Percentiles rank a stretch among this genome's conserved stretches.
These are phyloP conservation scores for Ophiostoma sp. DNA, from an alignment of 2,329 filamentous ascomycete species.

Conservation along the genomic window DNA sequence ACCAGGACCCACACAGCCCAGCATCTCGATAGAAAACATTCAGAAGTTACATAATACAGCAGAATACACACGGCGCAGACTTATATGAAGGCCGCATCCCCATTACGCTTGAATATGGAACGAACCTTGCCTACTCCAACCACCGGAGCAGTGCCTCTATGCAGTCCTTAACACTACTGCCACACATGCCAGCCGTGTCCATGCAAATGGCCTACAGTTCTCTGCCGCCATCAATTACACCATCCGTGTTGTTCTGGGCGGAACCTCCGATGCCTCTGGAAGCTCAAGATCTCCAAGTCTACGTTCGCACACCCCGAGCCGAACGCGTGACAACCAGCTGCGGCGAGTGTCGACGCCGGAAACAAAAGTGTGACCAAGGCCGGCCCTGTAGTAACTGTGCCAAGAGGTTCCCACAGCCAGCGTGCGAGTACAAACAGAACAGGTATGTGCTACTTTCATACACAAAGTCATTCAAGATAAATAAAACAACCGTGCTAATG, in stretches of 20 bases:
- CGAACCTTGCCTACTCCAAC: neutral
- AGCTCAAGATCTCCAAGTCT: neutral
- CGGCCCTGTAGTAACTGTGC: slow-evolving; percentile 51
- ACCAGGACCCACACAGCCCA: neutral
- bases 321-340: slow-evolving; percentile 39
- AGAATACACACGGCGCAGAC: neutral
- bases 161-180: too few relatives aligned
- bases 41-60: neutral
- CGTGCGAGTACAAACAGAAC: neutral
- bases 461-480: neutral
- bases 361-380: slow-evolving; percentile 52
- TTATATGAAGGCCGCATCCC: neutral
- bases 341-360: slow-evolving; percentile 45
- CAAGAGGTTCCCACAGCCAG: slow-evolving; percentile 23
- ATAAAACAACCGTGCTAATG: neutral
- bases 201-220: neutral
- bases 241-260: neutral
- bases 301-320: slow-evolving; percentile 25
- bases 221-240: neutral
- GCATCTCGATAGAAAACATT: neutral
- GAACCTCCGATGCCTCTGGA: neutral
- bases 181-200: neutral
- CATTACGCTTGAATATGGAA: neutral
- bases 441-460: neutral
- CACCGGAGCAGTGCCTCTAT: neutral